Evolutionary conservation across 129 eudicot genomes (phyloP).

Genomic region (Flaveria brownii): DNA sequence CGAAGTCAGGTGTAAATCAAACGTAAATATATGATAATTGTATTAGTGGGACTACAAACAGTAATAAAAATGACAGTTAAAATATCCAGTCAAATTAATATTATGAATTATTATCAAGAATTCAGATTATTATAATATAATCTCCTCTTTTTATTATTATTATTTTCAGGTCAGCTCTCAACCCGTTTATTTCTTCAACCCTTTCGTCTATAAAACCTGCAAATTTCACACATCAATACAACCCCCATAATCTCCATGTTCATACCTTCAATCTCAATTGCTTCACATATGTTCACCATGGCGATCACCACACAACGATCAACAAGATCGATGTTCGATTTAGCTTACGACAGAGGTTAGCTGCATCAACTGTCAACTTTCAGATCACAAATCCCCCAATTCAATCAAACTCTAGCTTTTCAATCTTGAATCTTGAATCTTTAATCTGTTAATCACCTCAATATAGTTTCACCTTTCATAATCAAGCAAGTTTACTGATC

Average conservation of each 20-base stretch:
- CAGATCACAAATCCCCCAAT: background rate
- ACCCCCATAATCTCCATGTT: slow-evolving; percentile 11
- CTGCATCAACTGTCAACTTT: background rate
- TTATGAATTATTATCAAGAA: no score
- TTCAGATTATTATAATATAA: no score
- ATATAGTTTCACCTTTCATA: no score
- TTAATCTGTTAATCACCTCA: no score
- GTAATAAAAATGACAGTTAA: no score
- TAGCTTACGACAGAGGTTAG: slow-evolving; percentile 42
- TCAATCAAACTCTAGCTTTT: background rate
- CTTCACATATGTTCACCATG: slow-evolving; percentile 11
- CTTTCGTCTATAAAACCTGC: slow-evolving; percentile 25
- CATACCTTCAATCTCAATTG: slow-evolving; percentile 8
- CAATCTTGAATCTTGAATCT: background rate
- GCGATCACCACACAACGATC: slow-evolving; percentile 27
- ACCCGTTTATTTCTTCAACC: slow-evolving; percentile 11
- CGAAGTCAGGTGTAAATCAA: no score
- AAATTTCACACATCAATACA: slow-evolving; percentile 9
- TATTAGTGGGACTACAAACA: no score
- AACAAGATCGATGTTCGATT: slow-evolving; percentile 32
- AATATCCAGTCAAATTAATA: no score
- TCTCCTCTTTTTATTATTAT: no score
- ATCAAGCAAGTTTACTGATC: background rate
- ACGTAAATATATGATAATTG: no score
- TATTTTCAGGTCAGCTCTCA: slow-evolving; percentile 4